Evolutionary conservation across 78 protist species (phyloP).

Genomic region (Dictyostelium citrinum): DNA sequence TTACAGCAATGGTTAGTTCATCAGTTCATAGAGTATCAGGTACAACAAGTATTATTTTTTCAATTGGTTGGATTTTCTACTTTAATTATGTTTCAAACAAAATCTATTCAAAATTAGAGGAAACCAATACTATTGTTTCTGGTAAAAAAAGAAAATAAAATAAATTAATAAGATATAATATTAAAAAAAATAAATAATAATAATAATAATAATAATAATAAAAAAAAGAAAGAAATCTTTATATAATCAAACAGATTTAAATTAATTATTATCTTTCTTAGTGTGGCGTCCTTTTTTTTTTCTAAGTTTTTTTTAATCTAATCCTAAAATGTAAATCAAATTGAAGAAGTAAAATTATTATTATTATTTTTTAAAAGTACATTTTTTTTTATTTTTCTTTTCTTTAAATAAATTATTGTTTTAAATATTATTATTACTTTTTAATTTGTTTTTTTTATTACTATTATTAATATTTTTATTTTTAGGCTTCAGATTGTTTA

Average conservation of each 20-base stretch:
- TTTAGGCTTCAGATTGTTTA: neutral
- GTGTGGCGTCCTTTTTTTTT: neutral
- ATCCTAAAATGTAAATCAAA: neutral
- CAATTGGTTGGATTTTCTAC: conserved; percentile 7
- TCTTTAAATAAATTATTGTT: neutral
- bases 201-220: neutral
- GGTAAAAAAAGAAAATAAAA: neutral
- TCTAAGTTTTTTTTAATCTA: neutral
- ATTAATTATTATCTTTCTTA: neutral
- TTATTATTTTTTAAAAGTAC: neutral
- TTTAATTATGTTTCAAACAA: neutral
- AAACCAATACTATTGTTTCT: neutral
- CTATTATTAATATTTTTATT: neutral
- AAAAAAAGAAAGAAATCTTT: neutral
- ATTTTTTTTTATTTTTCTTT: neutral
- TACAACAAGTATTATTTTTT: conserved; percentile 17
- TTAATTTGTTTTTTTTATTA: neutral
- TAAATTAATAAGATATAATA: neutral
- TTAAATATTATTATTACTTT: neutral
- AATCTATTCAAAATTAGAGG: neutral
- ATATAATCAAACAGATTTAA: neutral
- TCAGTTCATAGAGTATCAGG: conserved; percentile 69
- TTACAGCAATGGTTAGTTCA: conserved; percentile 10
- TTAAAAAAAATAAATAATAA: neutral
- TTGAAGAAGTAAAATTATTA: neutral